These are phyloP conservation scores for Yarrowia osloensis DNA, from an alignment of 805 yeast species.

Conservation along the genomic window DNA sequence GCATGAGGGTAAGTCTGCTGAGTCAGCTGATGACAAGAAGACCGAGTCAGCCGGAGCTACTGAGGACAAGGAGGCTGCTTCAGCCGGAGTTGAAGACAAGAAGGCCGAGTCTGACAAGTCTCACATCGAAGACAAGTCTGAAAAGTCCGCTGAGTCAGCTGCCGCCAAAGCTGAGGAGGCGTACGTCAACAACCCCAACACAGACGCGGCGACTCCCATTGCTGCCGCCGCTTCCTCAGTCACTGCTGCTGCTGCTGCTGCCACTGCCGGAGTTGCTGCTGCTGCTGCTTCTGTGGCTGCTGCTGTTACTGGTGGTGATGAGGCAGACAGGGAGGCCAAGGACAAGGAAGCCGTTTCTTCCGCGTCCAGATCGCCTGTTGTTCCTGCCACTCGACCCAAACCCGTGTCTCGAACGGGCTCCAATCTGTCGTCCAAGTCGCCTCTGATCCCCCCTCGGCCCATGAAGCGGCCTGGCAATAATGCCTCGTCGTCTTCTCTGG, in stretches of 20 bases:
- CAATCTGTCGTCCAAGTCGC: background rate
- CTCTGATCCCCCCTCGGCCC: slow-evolving; percentile 13
- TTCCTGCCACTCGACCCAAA: slow-evolving; percentile 5
- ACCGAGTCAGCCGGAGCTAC: too few relatives aligned
- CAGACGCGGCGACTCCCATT: background rate
- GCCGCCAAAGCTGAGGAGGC: too few relatives aligned
- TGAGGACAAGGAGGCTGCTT: too few relatives aligned
- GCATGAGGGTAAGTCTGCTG: background rate
- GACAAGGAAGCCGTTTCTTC: background rate
- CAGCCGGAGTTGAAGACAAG: too few relatives aligned
- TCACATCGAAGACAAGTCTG: too few relatives aligned
- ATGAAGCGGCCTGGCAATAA: background rate
- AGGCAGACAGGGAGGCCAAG: background rate
- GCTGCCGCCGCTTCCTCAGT: background rate
- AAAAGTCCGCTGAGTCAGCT: too few relatives aligned
- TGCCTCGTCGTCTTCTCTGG: background rate
- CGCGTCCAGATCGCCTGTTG: background rate
- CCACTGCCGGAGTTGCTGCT: slow-evolving; percentile 9
- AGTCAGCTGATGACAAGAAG: too few relatives aligned
- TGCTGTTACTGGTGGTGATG: background rate
- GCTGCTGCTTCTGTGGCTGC: background rate
- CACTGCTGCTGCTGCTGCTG: background rate
- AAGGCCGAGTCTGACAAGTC: too few relatives aligned
- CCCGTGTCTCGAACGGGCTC: slow-evolving; percentile 12
- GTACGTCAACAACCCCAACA: background rate